Conservation (phyloP, 1,284 basidiomycete species). For the Meira miltonrushii region DNA sequence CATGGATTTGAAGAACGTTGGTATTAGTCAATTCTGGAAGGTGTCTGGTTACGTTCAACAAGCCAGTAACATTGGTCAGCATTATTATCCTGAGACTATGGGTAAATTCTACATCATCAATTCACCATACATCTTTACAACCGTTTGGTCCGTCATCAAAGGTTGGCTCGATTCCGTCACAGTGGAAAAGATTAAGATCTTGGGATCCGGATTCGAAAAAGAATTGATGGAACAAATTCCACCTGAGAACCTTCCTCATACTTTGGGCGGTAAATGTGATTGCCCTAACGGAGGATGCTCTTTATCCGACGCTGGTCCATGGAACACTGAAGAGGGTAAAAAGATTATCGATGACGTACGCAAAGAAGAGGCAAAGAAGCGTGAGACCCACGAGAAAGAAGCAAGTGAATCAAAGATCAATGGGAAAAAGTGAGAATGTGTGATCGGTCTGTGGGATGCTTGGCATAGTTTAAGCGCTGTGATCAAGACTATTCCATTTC, state of each 20-base stretch:
- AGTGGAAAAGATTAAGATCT: slow-evolving; percentile 64
- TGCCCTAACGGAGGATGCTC: slow-evolving; percentile 73
- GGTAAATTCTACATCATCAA: slow-evolving; percentile 85
- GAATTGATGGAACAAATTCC: slow-evolving; percentile 59
- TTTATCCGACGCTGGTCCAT: slow-evolving; percentile 85
- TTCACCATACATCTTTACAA: slow-evolving; percentile 80
- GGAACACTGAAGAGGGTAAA: slow-evolving; percentile 61
- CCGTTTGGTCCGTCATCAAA: slow-evolving; percentile 85
- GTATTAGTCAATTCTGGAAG: slow-evolving; percentile 76
- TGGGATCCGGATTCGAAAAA: slow-evolving; percentile 36
- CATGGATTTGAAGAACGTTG: slow-evolving; percentile 81
- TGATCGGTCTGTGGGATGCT: too few species aligned
- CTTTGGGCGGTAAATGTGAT: slow-evolving; percentile 76
- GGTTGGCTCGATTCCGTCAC: slow-evolving; percentile 93
- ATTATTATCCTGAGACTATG: slow-evolving; percentile 75
- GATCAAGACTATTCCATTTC: too few species aligned
- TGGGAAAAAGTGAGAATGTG: too few species aligned
- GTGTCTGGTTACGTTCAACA: slow-evolving; percentile 77
- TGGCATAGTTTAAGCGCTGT: too few species aligned
- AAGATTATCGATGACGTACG: slow-evolving; percentile 42
- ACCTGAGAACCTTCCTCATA: slow-evolving; percentile 72
- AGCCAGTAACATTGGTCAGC: slow-evolving; percentile 77
- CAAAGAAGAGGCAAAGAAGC: slow-evolving; percentile 20
- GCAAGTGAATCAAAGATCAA: not conserved
- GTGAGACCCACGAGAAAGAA: slow-evolving; percentile 8